Evolutionary conservation across 1,284 basidiomycete species (phyloP).

Genomic region (Irpex sp.): DNA sequence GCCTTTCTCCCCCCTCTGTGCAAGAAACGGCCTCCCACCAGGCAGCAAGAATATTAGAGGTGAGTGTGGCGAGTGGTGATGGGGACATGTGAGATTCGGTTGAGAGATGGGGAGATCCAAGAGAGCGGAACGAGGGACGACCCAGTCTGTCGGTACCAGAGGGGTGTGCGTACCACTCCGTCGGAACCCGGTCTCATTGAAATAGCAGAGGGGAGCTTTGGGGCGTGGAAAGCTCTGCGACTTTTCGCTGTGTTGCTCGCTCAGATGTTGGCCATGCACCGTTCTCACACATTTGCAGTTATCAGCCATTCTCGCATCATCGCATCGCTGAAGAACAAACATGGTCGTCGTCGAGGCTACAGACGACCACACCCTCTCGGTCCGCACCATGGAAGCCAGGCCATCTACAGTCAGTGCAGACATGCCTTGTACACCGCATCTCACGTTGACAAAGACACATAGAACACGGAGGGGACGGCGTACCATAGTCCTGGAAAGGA

Average conservation of each 20-base stretch:
- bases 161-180: conserved; percentile 20
- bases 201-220: neutral
- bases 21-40: too few species aligned
- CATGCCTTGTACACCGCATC: neutral
- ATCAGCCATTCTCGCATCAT: neutral
- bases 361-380: conserved; percentile 15
- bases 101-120: conserved; percentile 18
- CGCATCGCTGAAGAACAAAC: neutral
- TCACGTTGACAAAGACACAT: neutral
- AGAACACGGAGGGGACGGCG: conserved; percentile 25
- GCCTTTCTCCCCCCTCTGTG: too few species aligned
- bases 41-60: neutral
- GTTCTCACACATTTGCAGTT: conserved; percentile 1
- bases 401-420: conserved; percentile 6
- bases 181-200: conserved; percentile 17
- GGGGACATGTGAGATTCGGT: conserved; percentile 11
- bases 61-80: neutral
- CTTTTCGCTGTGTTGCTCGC: conserved; percentile 10
- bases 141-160: conserved; percentile 20
- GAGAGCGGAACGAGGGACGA: conserved; percentile 17
- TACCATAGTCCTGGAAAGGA: conserved; percentile 22
- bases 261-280: neutral
- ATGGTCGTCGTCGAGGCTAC: conserved; percentile 18
- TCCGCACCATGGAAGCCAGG: conserved; percentile 11
- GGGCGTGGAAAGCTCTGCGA: neutral